Conservation (phyloP, 495 filamentous ascomycete genomes). For the Talaromyces thailandensis region DNA sequence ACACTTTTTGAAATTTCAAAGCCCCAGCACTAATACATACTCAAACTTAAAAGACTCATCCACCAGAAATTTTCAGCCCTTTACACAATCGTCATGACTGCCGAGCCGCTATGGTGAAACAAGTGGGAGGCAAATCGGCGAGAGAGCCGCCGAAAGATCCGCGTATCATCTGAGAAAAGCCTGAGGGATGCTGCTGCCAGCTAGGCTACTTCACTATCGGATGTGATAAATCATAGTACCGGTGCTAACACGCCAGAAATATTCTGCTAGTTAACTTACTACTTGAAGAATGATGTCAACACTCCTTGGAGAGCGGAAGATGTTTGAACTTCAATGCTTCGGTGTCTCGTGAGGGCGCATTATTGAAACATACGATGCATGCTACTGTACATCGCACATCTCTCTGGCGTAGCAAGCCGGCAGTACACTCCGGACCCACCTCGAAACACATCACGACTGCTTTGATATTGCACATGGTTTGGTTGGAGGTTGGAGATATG, state of each 20-base stretch:
- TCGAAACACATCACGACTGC: background rate
- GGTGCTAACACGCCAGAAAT: background rate
- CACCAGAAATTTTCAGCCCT: background rate
- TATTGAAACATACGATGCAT: background rate
- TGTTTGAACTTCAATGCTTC: background rate
- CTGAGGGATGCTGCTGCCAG: background rate
- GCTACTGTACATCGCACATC: background rate
- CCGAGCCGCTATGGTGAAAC: background rate
- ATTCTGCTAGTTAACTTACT: background rate
- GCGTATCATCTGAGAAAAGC: background rate
- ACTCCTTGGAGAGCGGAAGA: background rate
- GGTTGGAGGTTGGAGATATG: too few relatives aligned
- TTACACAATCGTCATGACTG: background rate
- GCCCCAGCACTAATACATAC: too few relatives aligned
- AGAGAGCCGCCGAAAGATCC: background rate
- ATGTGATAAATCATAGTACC: background rate
- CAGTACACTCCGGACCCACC: background rate
- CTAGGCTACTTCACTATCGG: background rate
- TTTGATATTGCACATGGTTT: background rate
- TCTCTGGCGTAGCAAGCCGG: background rate
- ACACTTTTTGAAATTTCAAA: too few relatives aligned
- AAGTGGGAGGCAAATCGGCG: background rate
- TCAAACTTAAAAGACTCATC: background rate
- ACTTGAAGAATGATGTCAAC: background rate
- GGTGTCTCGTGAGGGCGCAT: background rate